Evolutionary conservation across 2,329 filamentous ascomycete species (phyloP), one percentile per base, ranked within the genome.

Genomic region (Calonectria montana): DNA sequence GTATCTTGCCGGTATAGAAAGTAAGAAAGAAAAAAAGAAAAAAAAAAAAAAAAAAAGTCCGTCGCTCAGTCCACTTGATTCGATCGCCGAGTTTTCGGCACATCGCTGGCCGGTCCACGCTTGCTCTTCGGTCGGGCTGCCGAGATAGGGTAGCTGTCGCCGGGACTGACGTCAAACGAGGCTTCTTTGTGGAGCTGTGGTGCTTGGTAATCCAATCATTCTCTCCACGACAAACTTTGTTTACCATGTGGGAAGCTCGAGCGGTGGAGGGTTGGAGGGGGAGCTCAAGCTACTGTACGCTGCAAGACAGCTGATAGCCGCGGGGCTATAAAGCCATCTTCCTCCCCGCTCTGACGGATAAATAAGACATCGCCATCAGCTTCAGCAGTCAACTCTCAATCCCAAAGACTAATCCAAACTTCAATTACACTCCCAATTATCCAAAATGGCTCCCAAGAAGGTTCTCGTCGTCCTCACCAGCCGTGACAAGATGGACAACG

Each of bases 381-480:
- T 57, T 12, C 35, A n/a, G 10, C 31, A 37, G 15, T 18, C 31
- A 39, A 5, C n/a, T 57, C 31, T 31, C 41, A 45, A 41, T 21
- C 31, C 61, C 43, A 39, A 45, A 35, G n/a, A 27, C 37, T 27
- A 39, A 23, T 47, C 63, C 23, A 27, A 37, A 13, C 31, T 16
- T 35, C 18, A 27, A 48, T 41, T 21, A 21, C 63, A 63, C 35
- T 27, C 45, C 25, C 35, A 41, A 31, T 45, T 16, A 25, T 13
- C 27, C 73, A 82, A 55, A 75, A 89, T 89, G 87, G 84, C 86
- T 41, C 87, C 85, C 77, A 93, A 92, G 82, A 93, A 92, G 82
- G 84, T 94, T 74, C 92, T 95, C 84, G 84, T 94, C 81, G 90
- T 95, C 70, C 89, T 94, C 73, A 93, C 91, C 75, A 94, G 92